phyloP scores from a whole-genome alignment of 2,329 filamentous ascomycete genomes.

The Aspergillaceae sp. region DNA sequence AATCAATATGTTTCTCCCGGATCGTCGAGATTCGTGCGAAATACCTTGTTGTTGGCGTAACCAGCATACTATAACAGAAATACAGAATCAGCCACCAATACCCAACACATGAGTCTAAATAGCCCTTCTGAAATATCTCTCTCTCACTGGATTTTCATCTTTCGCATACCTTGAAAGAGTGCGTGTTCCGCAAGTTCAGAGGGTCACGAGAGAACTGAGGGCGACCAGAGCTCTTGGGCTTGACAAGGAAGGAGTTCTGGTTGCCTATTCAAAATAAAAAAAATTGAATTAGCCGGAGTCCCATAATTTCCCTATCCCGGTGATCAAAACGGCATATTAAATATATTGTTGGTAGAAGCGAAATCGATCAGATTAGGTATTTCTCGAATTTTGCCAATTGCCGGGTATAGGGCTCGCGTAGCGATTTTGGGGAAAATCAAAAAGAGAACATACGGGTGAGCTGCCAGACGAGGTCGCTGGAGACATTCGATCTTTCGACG shows the following conservation, averaged over 20 bases:
- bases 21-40: constrained; percentile 4
- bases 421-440: background rate
- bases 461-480: constrained; percentile 89
- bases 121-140: background rate
- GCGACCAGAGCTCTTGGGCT: constrained; percentile 71
- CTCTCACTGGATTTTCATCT: background rate
- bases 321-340: background rate
- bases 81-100: constrained; percentile 13
- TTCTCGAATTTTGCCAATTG: background rate
- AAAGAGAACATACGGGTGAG: constrained; percentile 67
- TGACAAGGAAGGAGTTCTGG: constrained; percentile 86
- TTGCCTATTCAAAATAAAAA: constrained; percentile 49
- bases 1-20: background rate
- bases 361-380: constrained; percentile 1
- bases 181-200: constrained; percentile 84
- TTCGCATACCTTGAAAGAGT: constrained; percentile 69
- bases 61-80: constrained; percentile 62
- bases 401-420: constrained; percentile 6
- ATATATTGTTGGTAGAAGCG: background rate
- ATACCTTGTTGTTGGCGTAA: constrained; percentile 89
- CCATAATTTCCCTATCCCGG: background rate
- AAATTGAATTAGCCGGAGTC: constrained; percentile 8
- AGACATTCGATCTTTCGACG: constrained; percentile 61
- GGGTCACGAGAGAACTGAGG: constrained; percentile 89
- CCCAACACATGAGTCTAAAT: background rate